These are phyloP conservation scores for Austroboletus niveus DNA, from an alignment of 1,284 basidiomycete species.

Conservation along the genomic window DNA sequence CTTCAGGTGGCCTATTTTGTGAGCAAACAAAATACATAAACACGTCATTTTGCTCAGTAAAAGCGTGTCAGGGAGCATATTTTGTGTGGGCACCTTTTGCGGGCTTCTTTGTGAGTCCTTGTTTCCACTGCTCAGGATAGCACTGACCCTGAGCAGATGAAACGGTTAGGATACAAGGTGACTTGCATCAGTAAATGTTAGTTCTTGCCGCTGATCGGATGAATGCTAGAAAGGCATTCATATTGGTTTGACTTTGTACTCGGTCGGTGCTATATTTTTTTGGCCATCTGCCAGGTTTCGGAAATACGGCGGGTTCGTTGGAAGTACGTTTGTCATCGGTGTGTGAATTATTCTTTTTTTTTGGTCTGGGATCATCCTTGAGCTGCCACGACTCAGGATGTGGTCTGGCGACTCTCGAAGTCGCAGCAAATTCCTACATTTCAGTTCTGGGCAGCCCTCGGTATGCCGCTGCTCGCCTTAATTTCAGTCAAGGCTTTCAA, in stretches of 20 bases:
- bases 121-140: not conserved
- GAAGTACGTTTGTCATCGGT: conserved; percentile 69
- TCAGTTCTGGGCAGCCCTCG: conserved; percentile 64
- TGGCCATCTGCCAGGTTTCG: conserved; percentile 75
- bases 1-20: conserved; percentile 86
- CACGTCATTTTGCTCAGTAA: conserved; percentile 1
- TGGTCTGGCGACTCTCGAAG: conserved; percentile 67
- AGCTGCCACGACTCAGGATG: conserved; percentile 44
- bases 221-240: conserved; percentile 55
- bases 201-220: conserved; percentile 7
- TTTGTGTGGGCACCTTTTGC: conserved; percentile 63
- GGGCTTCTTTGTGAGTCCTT: conserved; percentile 47
- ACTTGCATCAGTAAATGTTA: not conserved
- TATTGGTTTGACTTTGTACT: conserved; percentile 70
- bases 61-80: conserved; percentile 54
- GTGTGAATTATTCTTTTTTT: conserved; percentile 7
- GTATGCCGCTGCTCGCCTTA: conserved; percentile 75
- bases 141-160: conserved; percentile 45
- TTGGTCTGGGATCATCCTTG: not conserved
- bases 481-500: conserved; percentile 83
- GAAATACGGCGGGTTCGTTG: conserved; percentile 73
- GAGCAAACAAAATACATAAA: conserved; percentile 12
- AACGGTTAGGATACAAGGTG: conserved; percentile 59
- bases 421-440: conserved; percentile 81
- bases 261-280: conserved; percentile 73